A percentile compares a stretch with the other conserved stretches of the same genome.
These are phyloP conservation scores for Hexamita inflata DNA, from an alignment of 208 protist species.

Conservation along the genomic window DNA sequence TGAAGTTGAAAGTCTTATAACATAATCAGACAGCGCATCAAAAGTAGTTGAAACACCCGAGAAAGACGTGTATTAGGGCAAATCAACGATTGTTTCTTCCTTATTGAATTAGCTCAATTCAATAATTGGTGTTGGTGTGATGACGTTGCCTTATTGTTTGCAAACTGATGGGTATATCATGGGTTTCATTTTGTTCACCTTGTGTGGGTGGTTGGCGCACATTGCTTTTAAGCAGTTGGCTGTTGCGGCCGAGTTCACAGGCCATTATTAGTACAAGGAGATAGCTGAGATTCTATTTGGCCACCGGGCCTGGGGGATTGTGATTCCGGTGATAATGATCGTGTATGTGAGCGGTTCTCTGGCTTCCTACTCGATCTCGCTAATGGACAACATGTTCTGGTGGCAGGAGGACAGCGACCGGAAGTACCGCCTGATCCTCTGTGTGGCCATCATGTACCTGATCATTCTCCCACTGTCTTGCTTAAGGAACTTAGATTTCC, in stretches of 20 bases:
- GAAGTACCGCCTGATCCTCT: neutral
- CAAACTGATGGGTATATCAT: neutral
- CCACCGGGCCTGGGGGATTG: neutral
- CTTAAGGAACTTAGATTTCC: neutral
- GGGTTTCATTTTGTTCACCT: neutral
- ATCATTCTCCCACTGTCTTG: constrained; percentile 12
- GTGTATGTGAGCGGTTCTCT: neutral
- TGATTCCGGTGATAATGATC: neutral
- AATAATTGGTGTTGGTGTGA: constrained; percentile 1
- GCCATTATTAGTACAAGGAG: neutral
- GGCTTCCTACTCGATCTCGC: neutral
- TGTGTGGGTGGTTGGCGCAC: neutral
- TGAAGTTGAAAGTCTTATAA: too few species aligned
- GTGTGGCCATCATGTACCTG: neutral
- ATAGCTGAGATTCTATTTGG: neutral
- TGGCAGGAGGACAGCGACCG: neutral
- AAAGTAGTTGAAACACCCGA: too few species aligned
- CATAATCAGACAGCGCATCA: too few species aligned
- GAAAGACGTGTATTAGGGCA: neutral
- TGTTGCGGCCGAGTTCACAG: neutral
- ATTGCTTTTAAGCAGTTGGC: neutral
- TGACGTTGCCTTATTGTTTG: neutral
- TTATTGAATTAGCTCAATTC: constrained; percentile 1
- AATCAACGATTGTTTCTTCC: neutral
- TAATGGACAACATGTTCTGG: constrained; percentile 21